Base-by-base conservation (phyloP, 139 green algal genomes). In the Pseudopediastrum boryanum region DNA sequence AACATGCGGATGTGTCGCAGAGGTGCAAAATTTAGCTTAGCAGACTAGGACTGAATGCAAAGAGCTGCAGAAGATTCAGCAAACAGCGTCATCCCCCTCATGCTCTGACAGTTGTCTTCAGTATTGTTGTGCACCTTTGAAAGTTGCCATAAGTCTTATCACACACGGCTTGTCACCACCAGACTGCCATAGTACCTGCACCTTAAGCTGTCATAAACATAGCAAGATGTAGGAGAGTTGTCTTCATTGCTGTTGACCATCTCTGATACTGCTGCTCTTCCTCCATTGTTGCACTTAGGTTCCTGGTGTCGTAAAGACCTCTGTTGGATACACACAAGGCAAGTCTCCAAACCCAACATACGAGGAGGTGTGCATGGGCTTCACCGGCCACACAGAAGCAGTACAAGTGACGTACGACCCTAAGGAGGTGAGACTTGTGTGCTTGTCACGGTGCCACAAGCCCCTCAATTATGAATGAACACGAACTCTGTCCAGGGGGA, bases 341-440 rank as follows among this genome's bases (percentile, higher is more conserved):
- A 71, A 71, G 21, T 46, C 72, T 12, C 13, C 72, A 19, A 59
- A 59, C 29, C 92, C 92, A 23, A 94, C 77, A 2, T 96, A 96
- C 59, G 88, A 96, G 46, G 75, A 66, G 29, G 92, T 96, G 31
- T 95, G 92, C 86, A 87, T 73, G 50, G 92, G 92, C 0, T 70
- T 78, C 39, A 94, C 92, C 1, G 92, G 92, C 2, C 92, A 96
- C 71, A 83, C 92, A 3, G 73, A 81, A 46, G 46, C 69, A 12
- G 50, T 90, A 52, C 88, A 94, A 85, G 85, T 95, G 51, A 89
- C 87, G 1, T 97, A 94, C 77, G 75, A 97, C 69, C 93, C 92
- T 0, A 82, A 85, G 0, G 84, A 70, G 76, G 65, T 71, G 61
- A 19, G 68, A 31, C 25, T n/a, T 58, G 48, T 58, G 48, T 58